Percentiles rank a stretch among this genome's conserved stretches.
Evolutionary conservation across 1,139 yeast genomes (phyloP).

Genomic region (Geotrichum bryndzae): DNA sequence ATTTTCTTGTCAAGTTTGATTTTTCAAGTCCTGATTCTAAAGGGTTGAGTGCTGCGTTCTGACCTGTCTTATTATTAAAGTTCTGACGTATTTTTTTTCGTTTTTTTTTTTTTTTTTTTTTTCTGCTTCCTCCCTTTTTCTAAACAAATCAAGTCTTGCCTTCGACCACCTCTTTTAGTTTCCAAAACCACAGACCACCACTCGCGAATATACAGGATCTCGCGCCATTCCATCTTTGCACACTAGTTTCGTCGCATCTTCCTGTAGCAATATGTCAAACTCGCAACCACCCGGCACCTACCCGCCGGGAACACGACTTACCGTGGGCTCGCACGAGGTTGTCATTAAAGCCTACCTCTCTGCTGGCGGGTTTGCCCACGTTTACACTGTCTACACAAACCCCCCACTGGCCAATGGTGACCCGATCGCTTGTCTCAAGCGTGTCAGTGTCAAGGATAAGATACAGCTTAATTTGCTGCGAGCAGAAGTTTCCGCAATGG

Average conservation of each 20-base stretch:
- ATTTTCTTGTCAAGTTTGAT: no score
- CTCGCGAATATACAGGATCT: neutral
- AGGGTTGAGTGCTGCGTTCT: no score
- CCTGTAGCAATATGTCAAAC: slow-evolving; percentile 1
- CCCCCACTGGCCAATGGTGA: slow-evolving; percentile 37
- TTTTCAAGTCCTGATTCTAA: no score
- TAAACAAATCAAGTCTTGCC: neutral
- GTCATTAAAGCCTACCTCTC: slow-evolving; percentile 56
- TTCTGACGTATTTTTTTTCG: neutral
- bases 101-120: neutral
- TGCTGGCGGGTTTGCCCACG: slow-evolving; percentile 77
- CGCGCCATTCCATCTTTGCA: neutral
- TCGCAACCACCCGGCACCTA: slow-evolving; percentile 46
- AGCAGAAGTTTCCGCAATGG: slow-evolving; percentile 78
- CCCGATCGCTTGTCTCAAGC: slow-evolving; percentile 53
- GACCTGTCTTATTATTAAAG: neutral
- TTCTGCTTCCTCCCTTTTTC: neutral
- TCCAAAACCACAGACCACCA: neutral
- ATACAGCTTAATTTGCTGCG: slow-evolving; percentile 58
- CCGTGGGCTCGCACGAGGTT: slow-evolving; percentile 62
- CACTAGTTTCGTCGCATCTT: neutral
- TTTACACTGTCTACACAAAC: slow-evolving; percentile 55
- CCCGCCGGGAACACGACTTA: slow-evolving; percentile 56
- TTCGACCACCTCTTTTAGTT: neutral
- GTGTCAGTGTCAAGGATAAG: slow-evolving; percentile 73